Evolutionary conservation across 2,329 filamentous ascomycete genomes (phyloP).

Genomic region (Stagonosporopsis chrysanthemi): DNA sequence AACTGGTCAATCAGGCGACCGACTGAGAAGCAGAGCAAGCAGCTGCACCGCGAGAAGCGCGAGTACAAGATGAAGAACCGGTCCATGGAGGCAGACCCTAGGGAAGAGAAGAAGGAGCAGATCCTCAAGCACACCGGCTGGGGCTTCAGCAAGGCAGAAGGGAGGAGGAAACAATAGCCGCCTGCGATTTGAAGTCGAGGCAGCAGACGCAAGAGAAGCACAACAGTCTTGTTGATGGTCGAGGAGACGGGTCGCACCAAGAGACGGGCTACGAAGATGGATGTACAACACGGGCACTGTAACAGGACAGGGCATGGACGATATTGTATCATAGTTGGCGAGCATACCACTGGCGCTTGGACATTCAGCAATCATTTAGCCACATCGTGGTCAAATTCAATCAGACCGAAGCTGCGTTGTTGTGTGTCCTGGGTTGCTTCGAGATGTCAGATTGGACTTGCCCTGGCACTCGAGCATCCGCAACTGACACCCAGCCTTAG

Average conservation of each 20-base stretch:
- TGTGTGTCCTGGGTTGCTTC: neutral
- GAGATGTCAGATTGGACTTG: neutral
- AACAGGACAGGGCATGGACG: constrained; percentile 1
- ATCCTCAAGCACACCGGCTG: constrained; percentile 41
- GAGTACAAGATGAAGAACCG: constrained; percentile 24
- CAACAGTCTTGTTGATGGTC: no score
- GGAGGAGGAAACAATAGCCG: neutral
- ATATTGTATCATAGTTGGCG: constrained; percentile 32
- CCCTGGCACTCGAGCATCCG: no score
- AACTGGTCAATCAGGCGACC: constrained; percentile 38
- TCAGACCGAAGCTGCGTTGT: neutral
- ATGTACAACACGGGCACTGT: constrained; percentile 14
- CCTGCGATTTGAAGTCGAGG: neutral
- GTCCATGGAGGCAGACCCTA: constrained; percentile 29
- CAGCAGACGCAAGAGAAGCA: neutral
- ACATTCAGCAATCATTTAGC: constrained; percentile 13
- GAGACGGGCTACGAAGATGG: neutral
- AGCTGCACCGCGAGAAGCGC: constrained; percentile 34
- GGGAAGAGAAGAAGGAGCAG: constrained; percentile 37
- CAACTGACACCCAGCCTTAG: no score
- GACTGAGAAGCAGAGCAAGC: constrained; percentile 42
- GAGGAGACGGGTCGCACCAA: neutral
- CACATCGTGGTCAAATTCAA: neutral
- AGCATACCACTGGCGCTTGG: constrained; percentile 31
- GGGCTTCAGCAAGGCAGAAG: constrained; percentile 23